Percentiles rank a stretch among this genome's conserved stretches.
These are phyloP conservation scores for Dactylellina sp. DNA, from an alignment of 2,329 filamentous ascomycete species.

Conservation along the genomic window DNA sequence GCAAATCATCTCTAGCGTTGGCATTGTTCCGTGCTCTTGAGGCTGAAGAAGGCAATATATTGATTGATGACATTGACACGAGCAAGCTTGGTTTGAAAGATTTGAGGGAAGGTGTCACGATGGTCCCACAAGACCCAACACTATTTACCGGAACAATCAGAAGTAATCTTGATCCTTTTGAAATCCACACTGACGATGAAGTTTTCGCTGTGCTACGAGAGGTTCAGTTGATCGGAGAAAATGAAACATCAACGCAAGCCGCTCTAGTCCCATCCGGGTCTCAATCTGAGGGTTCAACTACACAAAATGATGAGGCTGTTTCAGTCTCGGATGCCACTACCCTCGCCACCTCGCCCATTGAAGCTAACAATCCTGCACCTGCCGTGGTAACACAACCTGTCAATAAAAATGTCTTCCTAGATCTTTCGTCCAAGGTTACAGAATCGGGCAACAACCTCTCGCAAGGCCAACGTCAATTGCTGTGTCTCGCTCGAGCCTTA, in stretches of 20 bases:
- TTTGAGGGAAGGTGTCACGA: conserved; percentile 91
- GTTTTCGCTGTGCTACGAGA: conserved; percentile 87
- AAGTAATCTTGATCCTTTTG: conserved; percentile 92
- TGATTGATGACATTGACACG: conserved; percentile 93
- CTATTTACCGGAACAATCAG: conserved; percentile 92
- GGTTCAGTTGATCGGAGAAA: conserved; percentile 82
- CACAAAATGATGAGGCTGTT: conserved; percentile 60
- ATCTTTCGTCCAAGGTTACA: conserved; percentile 82
- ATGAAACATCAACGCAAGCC: conserved; percentile 60
- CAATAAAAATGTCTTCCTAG: conserved; percentile 95
- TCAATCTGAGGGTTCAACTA: conserved; percentile 49
- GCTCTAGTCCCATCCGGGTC: conserved; percentile 58
- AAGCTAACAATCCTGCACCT: conserved; percentile 59
- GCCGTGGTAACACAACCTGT: conserved; percentile 66
- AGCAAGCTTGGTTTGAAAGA: conserved; percentile 91
- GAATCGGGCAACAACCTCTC: conserved; percentile 95
- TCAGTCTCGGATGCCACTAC: conserved; percentile 29
- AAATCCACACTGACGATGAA: conserved; percentile 86
- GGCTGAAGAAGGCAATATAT: conserved; percentile 86
- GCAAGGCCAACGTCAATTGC: conserved; percentile 92
- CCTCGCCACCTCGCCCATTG: conserved; percentile 53
- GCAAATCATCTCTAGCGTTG: conserved; percentile 93
- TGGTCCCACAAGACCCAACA: conserved; percentile 96
- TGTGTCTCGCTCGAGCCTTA: conserved; percentile 91
- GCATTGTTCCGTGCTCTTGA: conserved; percentile 94